These are phyloP conservation scores for Lentinula novae-zelandiae DNA, from an alignment of 1,284 basidiomycete genomes.

Conservation along the genomic window DNA sequence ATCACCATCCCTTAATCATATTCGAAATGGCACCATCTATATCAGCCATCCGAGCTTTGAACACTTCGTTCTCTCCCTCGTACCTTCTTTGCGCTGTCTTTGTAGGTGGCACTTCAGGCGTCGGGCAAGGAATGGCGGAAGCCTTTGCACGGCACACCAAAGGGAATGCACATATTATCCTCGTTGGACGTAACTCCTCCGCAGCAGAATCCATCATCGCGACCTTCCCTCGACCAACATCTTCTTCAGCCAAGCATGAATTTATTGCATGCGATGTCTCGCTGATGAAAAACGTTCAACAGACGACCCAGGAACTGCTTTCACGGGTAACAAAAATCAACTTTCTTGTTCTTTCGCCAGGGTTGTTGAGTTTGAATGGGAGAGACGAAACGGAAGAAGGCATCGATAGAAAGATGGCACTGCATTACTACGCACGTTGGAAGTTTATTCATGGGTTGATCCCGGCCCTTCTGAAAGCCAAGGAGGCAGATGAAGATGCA, in stretches of 20 bases:
- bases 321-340: constrained; percentile 30
- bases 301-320: constrained; percentile 20
- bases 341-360: constrained; percentile 38
- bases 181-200: constrained; percentile 30
- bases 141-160: constrained; percentile 27
- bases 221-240: constrained; percentile 24
- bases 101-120: constrained; percentile 35
- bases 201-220: constrained; percentile 33
- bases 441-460: constrained; percentile 26
- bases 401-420: constrained; percentile 43
- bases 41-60: constrained; percentile 8
- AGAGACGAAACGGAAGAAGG: constrained; percentile 44
- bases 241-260: constrained; percentile 14
- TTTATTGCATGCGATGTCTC: constrained; percentile 29
- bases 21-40: not conserved
- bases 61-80: constrained; percentile 15
- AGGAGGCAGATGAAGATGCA: constrained; percentile 21
- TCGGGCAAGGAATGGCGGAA: constrained; percentile 30
- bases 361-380: constrained; percentile 32
- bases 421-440: constrained; percentile 37
- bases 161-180: constrained; percentile 28
- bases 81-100: constrained; percentile 32
- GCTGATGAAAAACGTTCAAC: constrained; percentile 25
- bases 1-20: not conserved
- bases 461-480: constrained; percentile 25